Base-by-base conservation (phyloP, 1,139 yeast genomes). In the Candida smagusa region DNA sequence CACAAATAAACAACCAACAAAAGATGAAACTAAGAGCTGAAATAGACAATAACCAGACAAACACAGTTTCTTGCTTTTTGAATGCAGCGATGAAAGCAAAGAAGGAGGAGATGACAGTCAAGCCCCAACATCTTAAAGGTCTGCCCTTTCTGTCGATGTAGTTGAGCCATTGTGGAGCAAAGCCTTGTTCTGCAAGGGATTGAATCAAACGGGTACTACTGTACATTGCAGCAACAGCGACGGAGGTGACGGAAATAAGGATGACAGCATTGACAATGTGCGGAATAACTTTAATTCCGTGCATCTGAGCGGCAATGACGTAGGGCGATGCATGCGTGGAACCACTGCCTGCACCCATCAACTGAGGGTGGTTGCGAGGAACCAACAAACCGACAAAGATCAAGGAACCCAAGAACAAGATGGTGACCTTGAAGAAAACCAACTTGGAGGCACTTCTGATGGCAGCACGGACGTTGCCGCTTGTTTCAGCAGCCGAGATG, bases 161-260 rank as follows among this genome's bases (percentile, higher is more conserved):
- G 42, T 53, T 46, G 34, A 56, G 47, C 53, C 52, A 54, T 34
- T 54, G 41, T 12, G 59, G 59, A 8, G 58, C 61, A 33, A 47
- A 47, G 4, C 59, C 58, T 35, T 56, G 59, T 27, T 47, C 49
- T 7, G 59, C 58, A 43, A 56, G 46, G 2, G 59, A 46, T 24
- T 55, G 52, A 39, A 56, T 49, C 40, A 56, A 50, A 37, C 59
- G 50, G 32, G 59, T 49, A 30, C 56, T 49, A 35, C 54, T 49
- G 50, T 56, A 56, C 59, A 54, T 53, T 38, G 58, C 59, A 24
- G 59, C 59, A n/a, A 59, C 53, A 11, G 59, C 59, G 25, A 56
- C 61, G 2, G 59, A 54, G 4, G 59, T 53, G 24, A 54, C 59
- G n/a, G 58, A 52, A 35, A 53, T 47, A 43, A 56, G 50, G 30